Evolutionary conservation across 2,329 filamentous ascomycete species (phyloP), one percentile per base, ranked within the genome.

Genomic region (Pseudogymnoascus verrucosus): DNA sequence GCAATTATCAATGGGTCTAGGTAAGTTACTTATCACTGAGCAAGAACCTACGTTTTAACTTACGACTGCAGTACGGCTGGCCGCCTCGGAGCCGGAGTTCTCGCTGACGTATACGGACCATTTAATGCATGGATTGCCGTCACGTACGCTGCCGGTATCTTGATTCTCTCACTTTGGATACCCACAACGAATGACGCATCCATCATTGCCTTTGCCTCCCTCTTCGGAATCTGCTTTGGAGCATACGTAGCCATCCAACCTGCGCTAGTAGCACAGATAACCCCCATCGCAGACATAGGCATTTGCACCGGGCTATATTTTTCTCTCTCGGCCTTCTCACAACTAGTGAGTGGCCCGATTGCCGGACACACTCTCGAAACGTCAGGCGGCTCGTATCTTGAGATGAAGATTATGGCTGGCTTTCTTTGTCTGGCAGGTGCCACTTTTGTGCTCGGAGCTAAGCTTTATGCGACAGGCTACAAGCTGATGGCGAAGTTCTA

Each of bases 191-290:
- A 76, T 23, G 80, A 84, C 5, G 79, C 80, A 0, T 79, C 82
- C 1, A 81, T 86, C 63, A 79, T 89, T 59, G 77, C 84, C 34
- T 90, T 88, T 71, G 79, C 82, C 6, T 77, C 81, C 19, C 72
- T 89, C 6, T 90, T 87, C 66, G 88, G 87, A 21, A 88, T 90
- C 70, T 79, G 79, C 28, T 85, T 83, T 0, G 88, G 87, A 12
- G 82, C 82, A 3, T 87, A 85, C 67, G 81, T 88, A 37, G 82
- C 82, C 0, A 74, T 90, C 7, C 77, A 78, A 0, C 84, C 88
- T 0, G 80, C 86, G 0, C 76, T 88, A 12, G 77, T 91, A 28
- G 86, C 85, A 2, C 86, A 90, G 69, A 87, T 90, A 65, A 85
- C 82, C 1, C 85, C 88, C 61, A 80, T 89, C 36, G 78, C 82